Evolutionary conservation across 2,329 filamentous ascomycete species (phyloP), one percentile per base, ranked within the genome.

Genomic region (Neoascochyta sp.): DNA sequence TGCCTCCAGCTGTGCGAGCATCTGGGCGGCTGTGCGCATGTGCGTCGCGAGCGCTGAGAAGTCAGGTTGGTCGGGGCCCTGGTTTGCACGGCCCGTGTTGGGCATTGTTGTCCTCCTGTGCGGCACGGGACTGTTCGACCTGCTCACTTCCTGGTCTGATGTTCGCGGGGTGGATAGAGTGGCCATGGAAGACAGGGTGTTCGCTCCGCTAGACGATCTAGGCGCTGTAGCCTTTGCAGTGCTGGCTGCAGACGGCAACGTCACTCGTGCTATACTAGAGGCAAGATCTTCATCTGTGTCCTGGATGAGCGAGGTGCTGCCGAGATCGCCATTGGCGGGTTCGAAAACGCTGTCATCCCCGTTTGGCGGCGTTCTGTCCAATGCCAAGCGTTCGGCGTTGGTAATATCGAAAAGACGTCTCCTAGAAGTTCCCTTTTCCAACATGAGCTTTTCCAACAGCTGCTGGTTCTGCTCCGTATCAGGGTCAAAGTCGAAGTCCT

Each of bases 1-100:
- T 2, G 83, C 77, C 36, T 92, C 85, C 7, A 92, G 71, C 51
- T 92, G 86, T 9, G 86, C 83, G 23, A 92, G 69, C 86, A 92
- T 92, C 60, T 89, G 84, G 9, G 86, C 86, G 4, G 86, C 86
- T 4, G 85, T 88, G 12, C 86, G 78, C 85, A 92, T 92, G 58
- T 92, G 86, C 9, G 85, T 89, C 9, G 86, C 86, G 17, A 92
- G 66, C 3, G 86, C 86, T 8, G 83, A 86, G 45, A 90, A 84
- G 52, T 92, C 86, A 2, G 83, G 81, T 54, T 87, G 83, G 36
- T 88, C 83, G 8, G 74, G 67, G 15, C 69, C 69, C 43, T 73
- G 75, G 12, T 64, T 61, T 41, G 65, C 63, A 26, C 75, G 70
- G 29, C 71, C 70, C n/a, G n/a, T 37, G 24, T 70, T 66, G 11